Evolutionary conservation across 768 basidiomycete species (phyloP), one percentile per base, ranked within the genome.

Genomic region (Leccinum sublutescens): DNA sequence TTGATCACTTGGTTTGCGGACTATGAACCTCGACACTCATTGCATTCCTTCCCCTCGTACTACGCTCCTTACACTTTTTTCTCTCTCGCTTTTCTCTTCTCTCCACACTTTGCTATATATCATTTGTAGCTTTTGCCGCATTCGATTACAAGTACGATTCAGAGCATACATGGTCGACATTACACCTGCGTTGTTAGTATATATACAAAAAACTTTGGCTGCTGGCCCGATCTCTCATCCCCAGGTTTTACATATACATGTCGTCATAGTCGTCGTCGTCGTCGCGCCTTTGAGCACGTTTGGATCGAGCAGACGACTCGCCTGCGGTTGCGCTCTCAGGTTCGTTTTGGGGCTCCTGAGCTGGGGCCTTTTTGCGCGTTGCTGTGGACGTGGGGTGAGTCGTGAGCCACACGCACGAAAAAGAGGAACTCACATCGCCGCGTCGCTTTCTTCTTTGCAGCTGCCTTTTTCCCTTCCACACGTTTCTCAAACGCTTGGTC

Each of bases 401-500:
- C 38, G 38, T 8, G 19, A 17, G 10, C 12, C 15, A 34, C 31
- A 49, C n/a, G 6, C 33, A 31, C 17, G 1, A 2, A 1, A 50
- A 2, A 31, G 12, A 27, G 3, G 7, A 15, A 62, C 76, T 58
- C 53, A 82, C 82, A 74, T 62, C 77, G 74, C 21, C 78, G 70
- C 5, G 85, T 81, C 10, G 87, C 88, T 70, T 87, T 91, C 74
- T 85, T 90, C 19, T 80, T 84, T 4, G 91, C 91, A 5, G 87
- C 89, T 55, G 88, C 82, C 54, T 83, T 92, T 79, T 93, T 94
- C 58, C 86, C 85, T 67, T 89, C 82, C 14, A 91, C 93, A 31
- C 91, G 85, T 65, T 89, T 90, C 76, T 95, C 91, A 23, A 97
- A 80, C 21, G 87, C 95, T 59, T 95, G 87, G 64, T 98, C 95